phyloP scores from a whole-genome alignment of 345 rosid genomes.

The Odontarrhena argentea region DNA sequence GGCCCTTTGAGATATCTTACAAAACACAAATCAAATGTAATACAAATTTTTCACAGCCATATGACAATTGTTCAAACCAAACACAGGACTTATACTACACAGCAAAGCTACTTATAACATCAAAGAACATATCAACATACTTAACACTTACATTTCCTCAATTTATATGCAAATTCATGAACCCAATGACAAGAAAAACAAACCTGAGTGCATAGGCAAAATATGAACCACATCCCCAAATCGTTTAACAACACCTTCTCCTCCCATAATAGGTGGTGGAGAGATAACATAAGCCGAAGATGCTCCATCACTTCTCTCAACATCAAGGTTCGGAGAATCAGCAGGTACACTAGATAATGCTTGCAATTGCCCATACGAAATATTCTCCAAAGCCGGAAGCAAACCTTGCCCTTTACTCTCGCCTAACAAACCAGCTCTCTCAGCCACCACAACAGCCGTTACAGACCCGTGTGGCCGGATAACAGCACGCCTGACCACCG shows the following conservation, averaged over 20 bases:
- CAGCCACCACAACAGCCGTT: conserved; percentile 58
- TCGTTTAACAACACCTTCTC: conserved; percentile 79
- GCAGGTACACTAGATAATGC: conserved; percentile 72
- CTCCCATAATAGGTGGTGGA: conserved; percentile 83
- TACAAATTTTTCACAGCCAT: not conserved
- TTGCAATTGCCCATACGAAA: conserved; percentile 77
- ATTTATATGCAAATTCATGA: conserved; percentile 1
- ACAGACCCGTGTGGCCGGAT: conserved; percentile 79
- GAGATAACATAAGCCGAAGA: conserved; percentile 57
- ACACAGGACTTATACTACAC: conserved; percentile 1
- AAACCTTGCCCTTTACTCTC: conserved; percentile 49
- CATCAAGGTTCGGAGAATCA: conserved; percentile 53
- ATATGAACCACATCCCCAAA: conserved; percentile 72
- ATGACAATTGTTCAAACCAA: not conserved
- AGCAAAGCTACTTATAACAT: not conserved
- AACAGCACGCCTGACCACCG: conserved; percentile 58
- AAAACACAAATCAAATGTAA: not conserved
- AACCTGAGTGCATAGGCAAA: conserved; percentile 97
- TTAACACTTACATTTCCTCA: conserved; percentile 7
- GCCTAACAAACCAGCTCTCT: conserved; percentile 62
- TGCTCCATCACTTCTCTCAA: conserved; percentile 57
- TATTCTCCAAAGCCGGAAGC: conserved; percentile 55
- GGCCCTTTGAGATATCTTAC: conserved; percentile 21
- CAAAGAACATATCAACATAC: not conserved
- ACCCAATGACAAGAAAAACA: not conserved